Evolutionary conservation across 2,329 filamentous ascomycete species (phyloP).

Genomic region (Penicillium fuscoglaucum): DNA sequence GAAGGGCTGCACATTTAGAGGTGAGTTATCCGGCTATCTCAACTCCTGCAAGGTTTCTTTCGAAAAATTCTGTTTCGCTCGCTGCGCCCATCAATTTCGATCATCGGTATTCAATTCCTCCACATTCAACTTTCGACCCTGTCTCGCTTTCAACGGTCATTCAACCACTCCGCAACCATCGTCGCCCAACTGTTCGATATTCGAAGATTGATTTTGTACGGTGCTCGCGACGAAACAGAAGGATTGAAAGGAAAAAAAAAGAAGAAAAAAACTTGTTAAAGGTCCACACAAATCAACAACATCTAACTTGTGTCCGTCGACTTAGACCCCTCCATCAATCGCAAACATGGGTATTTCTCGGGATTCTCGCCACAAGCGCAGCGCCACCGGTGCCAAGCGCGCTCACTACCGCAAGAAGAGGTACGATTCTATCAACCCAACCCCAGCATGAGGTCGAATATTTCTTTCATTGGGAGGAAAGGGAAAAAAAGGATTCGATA

Average conservation of each 20-base stretch:
- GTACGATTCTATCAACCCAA: constrained; percentile 50
- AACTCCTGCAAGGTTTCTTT: constrained; percentile 24
- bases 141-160: neutral
- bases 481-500: neutral
- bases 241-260: constrained; percentile 11
- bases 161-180: constrained; percentile 1
- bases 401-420: constrained; percentile 75
- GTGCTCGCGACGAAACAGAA: constrained; percentile 24
- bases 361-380: constrained; percentile 99
- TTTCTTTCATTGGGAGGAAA: constrained; percentile 1
- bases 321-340: constrained; percentile 58
- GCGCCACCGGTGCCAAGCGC: constrained; percentile 97
- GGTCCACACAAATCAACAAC: constrained; percentile 15
- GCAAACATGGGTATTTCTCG: constrained; percentile 99
- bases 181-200: constrained; percentile 10
- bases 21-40: constrained; percentile 36
- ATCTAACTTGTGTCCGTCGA: constrained; percentile 14
- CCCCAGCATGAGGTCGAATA: constrained; percentile 47
- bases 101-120: constrained; percentile 11
- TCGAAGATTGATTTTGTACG: constrained; percentile 7
- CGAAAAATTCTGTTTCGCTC: constrained; percentile 28
- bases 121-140: constrained; percentile 10
- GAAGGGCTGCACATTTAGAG: constrained; percentile 48
- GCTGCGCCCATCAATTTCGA: constrained; percentile 23
- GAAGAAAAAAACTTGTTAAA: constrained; percentile 1